phyloP scores from a whole-genome alignment of 768 basidiomycete species.

The Rubroboletus pulcherrimus region DNA sequence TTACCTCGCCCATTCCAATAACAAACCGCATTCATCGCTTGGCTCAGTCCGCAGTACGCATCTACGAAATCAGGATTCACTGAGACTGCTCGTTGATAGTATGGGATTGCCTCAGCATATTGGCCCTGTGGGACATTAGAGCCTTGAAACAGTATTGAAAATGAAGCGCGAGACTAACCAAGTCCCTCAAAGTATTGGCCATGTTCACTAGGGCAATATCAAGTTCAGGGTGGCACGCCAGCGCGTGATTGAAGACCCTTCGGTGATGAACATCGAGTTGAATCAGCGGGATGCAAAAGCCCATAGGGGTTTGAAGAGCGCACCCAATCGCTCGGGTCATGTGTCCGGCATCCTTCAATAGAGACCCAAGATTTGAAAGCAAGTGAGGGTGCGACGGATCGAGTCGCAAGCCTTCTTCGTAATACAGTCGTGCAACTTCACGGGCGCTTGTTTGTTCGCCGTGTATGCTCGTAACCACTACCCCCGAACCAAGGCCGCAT shows the following conservation, averaged over 20 bases:
- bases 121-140: slow-evolving; percentile 30
- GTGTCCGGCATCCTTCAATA: slow-evolving; percentile 47
- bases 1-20: slow-evolving; percentile 41
- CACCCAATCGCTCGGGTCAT: slow-evolving; percentile 40
- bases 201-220: slow-evolving; percentile 51
- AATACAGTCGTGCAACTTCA: slow-evolving; percentile 42
- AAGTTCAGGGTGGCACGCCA: slow-evolving; percentile 41
- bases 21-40: slow-evolving; percentile 44
- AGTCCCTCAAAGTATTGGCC: slow-evolving; percentile 49
- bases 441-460: slow-evolving; percentile 26
- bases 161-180: slow-evolving; percentile 26
- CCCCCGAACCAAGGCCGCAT: slow-evolving; percentile 31
- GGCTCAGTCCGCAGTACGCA: slow-evolving; percentile 46
- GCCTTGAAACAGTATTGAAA: not conserved
- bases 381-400: slow-evolving; percentile 48
- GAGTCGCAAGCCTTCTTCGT: slow-evolving; percentile 41
- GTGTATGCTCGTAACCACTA: slow-evolving; percentile 17
- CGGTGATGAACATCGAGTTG: not conserved
- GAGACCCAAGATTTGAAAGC: slow-evolving; percentile 48
- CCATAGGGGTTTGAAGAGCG: slow-evolving; percentile 5
- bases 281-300: slow-evolving; percentile 2
- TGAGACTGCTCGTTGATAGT: slow-evolving; percentile 42
- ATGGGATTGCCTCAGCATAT: slow-evolving; percentile 41
- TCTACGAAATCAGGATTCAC: slow-evolving; percentile 44
- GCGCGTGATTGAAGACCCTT: slow-evolving; percentile 40